Conservation (phyloP, 805 yeast species). For the Kazachstania bromeliacearum region DNA sequence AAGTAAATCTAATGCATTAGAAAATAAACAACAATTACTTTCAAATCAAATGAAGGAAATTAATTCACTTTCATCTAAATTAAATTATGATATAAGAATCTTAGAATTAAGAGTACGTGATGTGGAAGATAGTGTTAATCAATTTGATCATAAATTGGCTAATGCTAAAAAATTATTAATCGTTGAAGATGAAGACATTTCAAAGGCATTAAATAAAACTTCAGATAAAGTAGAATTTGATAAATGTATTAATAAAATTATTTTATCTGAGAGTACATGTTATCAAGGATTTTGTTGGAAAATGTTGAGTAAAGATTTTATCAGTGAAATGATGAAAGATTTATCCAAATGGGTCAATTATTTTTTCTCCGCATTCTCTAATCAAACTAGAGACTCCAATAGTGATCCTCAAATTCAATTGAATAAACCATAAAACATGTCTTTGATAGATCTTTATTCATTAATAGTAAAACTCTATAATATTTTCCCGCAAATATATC, state of each 20-base stretch:
- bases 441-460: too few species aligned
- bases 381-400: background rate
- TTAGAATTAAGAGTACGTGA: slow-evolving; percentile 55
- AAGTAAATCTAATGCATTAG: slow-evolving; percentile 14
- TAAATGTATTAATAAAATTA: slow-evolving; percentile 10
- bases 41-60: slow-evolving; percentile 39
- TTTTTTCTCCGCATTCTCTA: slow-evolving; percentile 4
- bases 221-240: slow-evolving; percentile 16
- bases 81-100: slow-evolving; percentile 57
- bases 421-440: too few species aligned
- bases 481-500: too few species aligned
- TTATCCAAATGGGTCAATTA: slow-evolving; percentile 15
- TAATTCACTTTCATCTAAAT: slow-evolving; percentile 47
- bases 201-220: slow-evolving; percentile 3
- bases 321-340: slow-evolving; percentile 10
- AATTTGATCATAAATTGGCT: slow-evolving; percentile 30
- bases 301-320: slow-evolving; percentile 9
- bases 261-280: slow-evolving; percentile 10
- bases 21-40: slow-evolving; percentile 26
- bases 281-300: slow-evolving; percentile 16
- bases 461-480: too few species aligned
- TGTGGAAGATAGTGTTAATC: slow-evolving; percentile 50
- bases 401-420: too few species aligned
- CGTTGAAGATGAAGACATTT: slow-evolving; percentile 4
- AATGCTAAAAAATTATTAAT: slow-evolving; percentile 15